phyloP scores from a whole-genome alignment of 352 stramenopile species.

The Globisporangium solare region DNA sequence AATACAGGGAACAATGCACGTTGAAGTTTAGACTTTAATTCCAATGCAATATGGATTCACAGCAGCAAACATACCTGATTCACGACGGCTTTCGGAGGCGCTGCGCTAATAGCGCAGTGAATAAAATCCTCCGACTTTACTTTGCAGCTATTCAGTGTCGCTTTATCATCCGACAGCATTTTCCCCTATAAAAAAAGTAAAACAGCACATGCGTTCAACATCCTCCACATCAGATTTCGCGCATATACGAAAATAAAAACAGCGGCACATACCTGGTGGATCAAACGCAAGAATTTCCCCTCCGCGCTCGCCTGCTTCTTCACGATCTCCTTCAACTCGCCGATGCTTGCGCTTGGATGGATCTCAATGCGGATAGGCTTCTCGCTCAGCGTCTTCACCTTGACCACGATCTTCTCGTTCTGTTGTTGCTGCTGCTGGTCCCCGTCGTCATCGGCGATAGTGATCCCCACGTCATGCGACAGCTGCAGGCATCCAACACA shows the following conservation, averaged over 20 bases:
- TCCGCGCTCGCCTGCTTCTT: constrained; percentile 73
- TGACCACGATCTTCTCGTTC: constrained; percentile 51
- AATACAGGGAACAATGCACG: neutral
- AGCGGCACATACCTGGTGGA: constrained; percentile 57
- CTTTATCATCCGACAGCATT: constrained; percentile 82
- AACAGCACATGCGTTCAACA: neutral
- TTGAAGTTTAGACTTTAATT: neutral
- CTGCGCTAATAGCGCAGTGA: constrained; percentile 81
- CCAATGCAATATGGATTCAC: neutral
- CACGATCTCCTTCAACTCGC: constrained; percentile 69
- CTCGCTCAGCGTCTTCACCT: constrained; percentile 85
- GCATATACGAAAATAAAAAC: neutral
- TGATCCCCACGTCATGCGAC: constrained; percentile 45
- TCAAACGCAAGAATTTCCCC: constrained; percentile 81
- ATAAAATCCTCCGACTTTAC: constrained; percentile 84
- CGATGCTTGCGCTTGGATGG: constrained; percentile 44
- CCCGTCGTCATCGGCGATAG: constrained; percentile 22
- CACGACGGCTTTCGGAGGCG: constrained; percentile 69
- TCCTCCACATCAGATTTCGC: neutral
- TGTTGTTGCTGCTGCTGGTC: constrained; percentile 26
- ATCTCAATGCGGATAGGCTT: constrained; percentile 83
- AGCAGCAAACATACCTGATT: constrained; percentile 47
- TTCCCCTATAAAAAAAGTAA: constrained; percentile 62
- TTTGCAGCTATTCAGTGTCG: constrained; percentile 65
- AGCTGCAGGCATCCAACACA: constrained; percentile 21